Evolutionary conservation across 140 eudicot genomes (phyloP), one percentile per base, ranked within the genome.

Genomic region (Senecio squalidus): DNA sequence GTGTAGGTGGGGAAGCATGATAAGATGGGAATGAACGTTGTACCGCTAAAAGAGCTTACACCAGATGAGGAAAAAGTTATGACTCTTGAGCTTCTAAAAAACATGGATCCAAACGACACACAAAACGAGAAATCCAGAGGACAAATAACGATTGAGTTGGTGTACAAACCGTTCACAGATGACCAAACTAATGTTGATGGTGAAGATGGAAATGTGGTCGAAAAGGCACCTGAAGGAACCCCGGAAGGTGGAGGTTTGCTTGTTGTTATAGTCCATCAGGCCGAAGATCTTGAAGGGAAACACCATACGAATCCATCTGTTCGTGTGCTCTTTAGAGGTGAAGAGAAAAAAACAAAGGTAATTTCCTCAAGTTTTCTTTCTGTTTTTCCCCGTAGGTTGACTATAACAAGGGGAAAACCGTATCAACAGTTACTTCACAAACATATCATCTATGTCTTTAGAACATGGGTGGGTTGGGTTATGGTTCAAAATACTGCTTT

Each of bases 261-360:
- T 21, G 27, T 47, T 3, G n/a, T 47, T 47, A 22, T 22, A 9
- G 21, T 47, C 0, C 54, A 3, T 9, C 0, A 9, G 0, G 27
- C 26, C 7, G 13, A 0, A 40, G 5, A 15, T 4, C 16, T 15
- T 15, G 22, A 0, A 13, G 1, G 6, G 15, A 6, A 41, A 16
- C 5, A 41, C 15, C 9, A 15, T 20, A 16, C 5, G 8, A 43
- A 43, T 16, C 21, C 49, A 16, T 43, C 24, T 0, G 49, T 43
- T 43, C 94, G 94, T 31, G 13, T 91, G 34, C 73, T 91, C 17
- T 83, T 91, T 40, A 76, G 74, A 64, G 98, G 96, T 6, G 98
- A 91, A 52, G 96, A 86, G 67, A 83, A 58, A 61, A 91, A 45
- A 73, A 86, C 94, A 9, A 91, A 86, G 98, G 98, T 84, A 27